phyloP scores from a whole-genome alignment of 495 filamentous ascomycete species.

The Tuber magnatum region DNA sequence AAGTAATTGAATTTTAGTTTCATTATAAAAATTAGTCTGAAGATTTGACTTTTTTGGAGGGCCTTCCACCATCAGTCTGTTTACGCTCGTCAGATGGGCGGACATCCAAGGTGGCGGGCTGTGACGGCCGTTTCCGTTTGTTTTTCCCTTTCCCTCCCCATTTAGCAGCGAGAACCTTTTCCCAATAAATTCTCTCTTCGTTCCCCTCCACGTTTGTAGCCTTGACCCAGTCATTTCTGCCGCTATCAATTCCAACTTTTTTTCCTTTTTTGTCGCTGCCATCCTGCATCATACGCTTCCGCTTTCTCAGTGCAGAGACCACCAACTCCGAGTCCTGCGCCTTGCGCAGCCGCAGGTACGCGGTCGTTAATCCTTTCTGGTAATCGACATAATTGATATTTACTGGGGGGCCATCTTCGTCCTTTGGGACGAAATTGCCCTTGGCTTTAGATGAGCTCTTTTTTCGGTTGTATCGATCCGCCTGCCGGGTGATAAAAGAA shows the following conservation, averaged over 20 bases:
- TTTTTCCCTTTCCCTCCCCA: conserved; percentile 17
- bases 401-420: conserved; percentile 2
- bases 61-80: not conserved
- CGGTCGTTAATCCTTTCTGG: conserved; percentile 28
- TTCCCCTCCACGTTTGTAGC: conserved; percentile 30
- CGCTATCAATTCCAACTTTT: conserved; percentile 8
- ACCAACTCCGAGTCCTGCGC: conserved; percentile 33
- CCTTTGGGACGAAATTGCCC: not conserved
- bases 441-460: conserved; percentile 7
- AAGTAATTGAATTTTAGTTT: conserved; percentile 5
- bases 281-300: conserved; percentile 31
- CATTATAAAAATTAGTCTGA: not conserved
- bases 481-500: conserved; percentile 30
- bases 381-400: conserved; percentile 40
- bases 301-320: conserved; percentile 28
- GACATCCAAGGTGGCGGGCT: not conserved
- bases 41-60: conserved; percentile 20
- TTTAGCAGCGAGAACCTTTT: conserved; percentile 25
- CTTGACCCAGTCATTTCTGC: conserved; percentile 22
- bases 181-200: conserved; percentile 37
- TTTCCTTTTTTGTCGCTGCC: conserved; percentile 32
- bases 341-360: conserved; percentile 31
- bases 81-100: not conserved
- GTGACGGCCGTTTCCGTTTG: not conserved
- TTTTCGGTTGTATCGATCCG: conserved; percentile 32